Evolutionary conservation across 768 basidiomycete genomes (phyloP).

Genomic region (Suillus plorans): DNA sequence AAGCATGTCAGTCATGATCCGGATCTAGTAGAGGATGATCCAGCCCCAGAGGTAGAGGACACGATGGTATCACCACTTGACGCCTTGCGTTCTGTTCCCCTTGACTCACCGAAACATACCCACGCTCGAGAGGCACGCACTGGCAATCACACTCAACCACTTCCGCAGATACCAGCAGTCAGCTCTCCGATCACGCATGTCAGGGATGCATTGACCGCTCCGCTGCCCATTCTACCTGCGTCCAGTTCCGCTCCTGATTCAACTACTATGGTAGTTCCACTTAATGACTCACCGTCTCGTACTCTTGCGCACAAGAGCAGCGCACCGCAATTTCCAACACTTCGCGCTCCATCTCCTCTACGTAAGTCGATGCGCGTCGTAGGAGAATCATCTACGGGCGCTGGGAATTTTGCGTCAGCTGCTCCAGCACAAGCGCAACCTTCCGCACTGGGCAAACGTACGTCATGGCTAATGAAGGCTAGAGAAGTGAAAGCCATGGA

Average conservation of each 20-base stretch:
- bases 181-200: conserved; percentile 10
- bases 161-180: conserved; percentile 12
- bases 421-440: conserved; percentile 27
- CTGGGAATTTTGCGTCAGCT: conserved; percentile 32
- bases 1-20: neutral
- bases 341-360: conserved; percentile 68
- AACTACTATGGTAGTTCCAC: conserved; percentile 31
- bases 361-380: conserved; percentile 62
- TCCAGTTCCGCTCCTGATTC: conserved; percentile 11
- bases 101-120: conserved; percentile 33
- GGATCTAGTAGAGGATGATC: conserved; percentile 10
- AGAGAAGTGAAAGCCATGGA: conserved; percentile 73
- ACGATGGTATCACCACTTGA: conserved; percentile 30
- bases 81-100: conserved; percentile 38
- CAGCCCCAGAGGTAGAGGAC: conserved; percentile 17
- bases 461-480: conserved; percentile 80
- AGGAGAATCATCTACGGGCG: conserved; percentile 43
- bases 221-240: conserved; percentile 18
- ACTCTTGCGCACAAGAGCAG: conserved; percentile 38
- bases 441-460: conserved; percentile 58
- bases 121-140: conserved; percentile 2
- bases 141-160: conserved; percentile 19
- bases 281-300: conserved; percentile 33
- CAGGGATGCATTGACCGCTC: conserved; percentile 24
- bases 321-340: conserved; percentile 52